A percentile compares a stretch with the other conserved stretches of the same genome.
phyloP scores from a whole-genome alignment of 371 early-diverging fungal genomes.

The Coelomomyces lativittatus region DNA sequence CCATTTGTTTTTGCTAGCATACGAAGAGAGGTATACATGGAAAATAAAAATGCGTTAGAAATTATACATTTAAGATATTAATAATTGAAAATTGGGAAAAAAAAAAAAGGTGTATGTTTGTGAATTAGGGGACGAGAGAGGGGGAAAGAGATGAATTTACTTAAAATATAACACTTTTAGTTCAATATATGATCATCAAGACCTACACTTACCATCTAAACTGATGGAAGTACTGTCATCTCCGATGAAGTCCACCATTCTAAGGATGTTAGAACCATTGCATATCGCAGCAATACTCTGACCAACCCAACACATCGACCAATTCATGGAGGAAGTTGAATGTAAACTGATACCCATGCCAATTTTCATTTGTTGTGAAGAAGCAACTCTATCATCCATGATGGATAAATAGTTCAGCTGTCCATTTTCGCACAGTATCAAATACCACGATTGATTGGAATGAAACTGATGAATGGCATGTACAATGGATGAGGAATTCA shows the following conservation, averaged over 20 bases:
- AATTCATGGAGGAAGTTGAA: neutral
- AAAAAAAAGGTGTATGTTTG: too few relatives aligned
- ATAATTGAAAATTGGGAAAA: too few relatives aligned
- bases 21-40: too few relatives aligned
- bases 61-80: too few relatives aligned
- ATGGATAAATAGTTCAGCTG: neutral
- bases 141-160: neutral
- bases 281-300: neutral
- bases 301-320: neutral
- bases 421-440: neutral
- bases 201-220: neutral
- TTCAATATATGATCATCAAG: neutral
- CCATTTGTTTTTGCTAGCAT: too few relatives aligned
- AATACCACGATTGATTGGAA: neutral
- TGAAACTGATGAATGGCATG: neutral
- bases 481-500: neutral
- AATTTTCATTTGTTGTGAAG: neutral
- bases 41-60: too few relatives aligned
- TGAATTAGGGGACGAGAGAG: too few relatives aligned
- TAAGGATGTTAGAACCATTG: neutral
- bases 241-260: neutral
- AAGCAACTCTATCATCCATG: neutral
- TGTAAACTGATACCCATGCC: neutral
- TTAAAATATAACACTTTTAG: neutral
- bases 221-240: neutral